phyloP scores from a whole-genome alignment of 2,329 filamentous ascomycete species.

The Fonsecaea monophora region DNA sequence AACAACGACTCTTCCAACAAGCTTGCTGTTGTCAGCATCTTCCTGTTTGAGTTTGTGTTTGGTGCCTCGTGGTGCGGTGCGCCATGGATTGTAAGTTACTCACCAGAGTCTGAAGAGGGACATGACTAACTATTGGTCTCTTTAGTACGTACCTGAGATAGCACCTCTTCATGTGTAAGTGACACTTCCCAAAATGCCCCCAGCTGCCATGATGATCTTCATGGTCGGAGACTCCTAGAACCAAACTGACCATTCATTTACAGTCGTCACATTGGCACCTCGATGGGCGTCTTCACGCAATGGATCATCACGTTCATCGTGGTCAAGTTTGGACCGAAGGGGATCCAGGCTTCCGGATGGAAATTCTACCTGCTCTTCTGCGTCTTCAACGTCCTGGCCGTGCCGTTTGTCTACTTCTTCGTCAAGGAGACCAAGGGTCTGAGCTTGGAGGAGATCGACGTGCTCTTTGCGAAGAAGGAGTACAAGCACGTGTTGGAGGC shows the following conservation, averaged over 20 bases:
- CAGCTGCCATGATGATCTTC: background rate
- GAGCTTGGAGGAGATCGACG: slow-evolving; percentile 63
- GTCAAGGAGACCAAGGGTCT: slow-evolving; percentile 63
- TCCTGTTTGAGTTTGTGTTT: slow-evolving; percentile 32
- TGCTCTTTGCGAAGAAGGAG: slow-evolving; percentile 53
- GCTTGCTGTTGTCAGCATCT: slow-evolving; percentile 30
- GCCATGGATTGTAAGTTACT: slow-evolving; percentile 23
- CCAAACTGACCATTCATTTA: slow-evolving; percentile 44
- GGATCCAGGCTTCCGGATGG: slow-evolving; percentile 49
- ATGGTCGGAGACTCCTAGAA: background rate
- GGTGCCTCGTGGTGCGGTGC: slow-evolving; percentile 31
- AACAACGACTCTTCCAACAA: slow-evolving; percentile 28
- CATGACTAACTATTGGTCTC: background rate
- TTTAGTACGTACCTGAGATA: slow-evolving; percentile 56
- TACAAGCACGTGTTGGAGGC: slow-evolving; percentile 33
- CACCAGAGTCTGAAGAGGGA: too few species aligned
- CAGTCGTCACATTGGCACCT: slow-evolving; percentile 58
- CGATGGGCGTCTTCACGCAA: slow-evolving; percentile 58
- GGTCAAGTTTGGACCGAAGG: slow-evolving; percentile 34
- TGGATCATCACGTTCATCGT: slow-evolving; percentile 46
- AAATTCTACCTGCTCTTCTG: slow-evolving; percentile 55
- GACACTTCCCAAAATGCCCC: background rate
- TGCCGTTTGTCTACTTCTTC: slow-evolving; percentile 60
- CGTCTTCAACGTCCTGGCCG: slow-evolving; percentile 53
- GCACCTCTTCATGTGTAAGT: slow-evolving; percentile 54